Conservation (phyloP, 306 rosid species). For the Acacia confusa region DNA sequence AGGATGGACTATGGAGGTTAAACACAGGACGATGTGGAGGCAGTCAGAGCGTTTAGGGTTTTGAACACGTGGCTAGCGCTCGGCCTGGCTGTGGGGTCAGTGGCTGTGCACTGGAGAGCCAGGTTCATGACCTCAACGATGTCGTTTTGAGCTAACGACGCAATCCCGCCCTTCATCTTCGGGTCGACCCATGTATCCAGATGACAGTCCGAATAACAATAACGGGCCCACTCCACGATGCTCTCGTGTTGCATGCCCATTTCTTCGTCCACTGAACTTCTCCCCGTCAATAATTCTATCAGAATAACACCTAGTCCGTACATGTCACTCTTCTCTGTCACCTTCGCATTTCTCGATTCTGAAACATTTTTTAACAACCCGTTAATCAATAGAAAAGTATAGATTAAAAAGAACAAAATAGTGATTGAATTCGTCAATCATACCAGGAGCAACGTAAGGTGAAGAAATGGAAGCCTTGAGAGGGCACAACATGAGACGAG, state of each 20-base stretch:
- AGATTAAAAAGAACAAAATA: not conserved
- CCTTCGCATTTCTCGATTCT: constrained; percentile 50
- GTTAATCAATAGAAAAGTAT: not conserved
- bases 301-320: constrained; percentile 72
- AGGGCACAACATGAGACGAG: constrained; percentile 44
- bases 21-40: constrained; percentile 43
- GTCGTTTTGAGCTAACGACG: constrained; percentile 39
- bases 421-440: not conserved
- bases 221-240: constrained; percentile 89
- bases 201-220: constrained; percentile 76
- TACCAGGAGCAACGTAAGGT: constrained; percentile 54
- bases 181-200: constrained; percentile 77
- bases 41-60: constrained; percentile 45
- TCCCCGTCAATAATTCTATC: constrained; percentile 79
- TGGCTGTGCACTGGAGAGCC: constrained; percentile 75
- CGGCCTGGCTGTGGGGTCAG: constrained; percentile 81
- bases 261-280: constrained; percentile 58
- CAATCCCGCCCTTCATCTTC: constrained; percentile 43
- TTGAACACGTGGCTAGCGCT: constrained; percentile 56
- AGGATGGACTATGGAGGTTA: not conserved
- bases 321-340: constrained; percentile 65
- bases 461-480: constrained; percentile 48
- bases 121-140: constrained; percentile 76
- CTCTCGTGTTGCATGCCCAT: constrained; percentile 39
- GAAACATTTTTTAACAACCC: constrained; percentile 15